A percentile compares a stretch with the other conserved stretches of the same genome.
These are phyloP conservation scores for Boletus speciosus DNA, from an alignment of 768 basidiomycete genomes.

Conservation along the genomic window DNA sequence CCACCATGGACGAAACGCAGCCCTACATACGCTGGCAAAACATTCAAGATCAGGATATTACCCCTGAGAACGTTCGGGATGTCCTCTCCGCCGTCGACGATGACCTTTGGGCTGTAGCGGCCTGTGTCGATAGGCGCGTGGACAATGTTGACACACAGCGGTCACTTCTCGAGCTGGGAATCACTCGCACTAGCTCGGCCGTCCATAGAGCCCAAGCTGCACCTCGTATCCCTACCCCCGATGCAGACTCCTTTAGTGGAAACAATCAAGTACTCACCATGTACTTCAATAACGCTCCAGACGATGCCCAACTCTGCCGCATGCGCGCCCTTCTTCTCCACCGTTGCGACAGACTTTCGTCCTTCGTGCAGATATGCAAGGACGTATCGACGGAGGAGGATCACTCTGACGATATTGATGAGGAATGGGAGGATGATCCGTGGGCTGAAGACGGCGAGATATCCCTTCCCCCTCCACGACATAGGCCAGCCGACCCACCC, in stretches of 20 bases:
- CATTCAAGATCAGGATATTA: conserved; percentile 57
- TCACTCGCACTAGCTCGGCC: conserved; percentile 53
- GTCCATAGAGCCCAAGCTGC: conserved; percentile 44
- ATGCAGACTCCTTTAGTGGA: conserved; percentile 15
- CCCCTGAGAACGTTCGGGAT: conserved; percentile 43
- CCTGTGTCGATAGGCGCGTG: conserved; percentile 66
- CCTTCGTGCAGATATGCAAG: conserved; percentile 62
- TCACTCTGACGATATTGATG: conserved; percentile 34
- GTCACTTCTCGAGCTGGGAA: conserved; percentile 58
- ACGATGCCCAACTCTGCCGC: conserved; percentile 61
- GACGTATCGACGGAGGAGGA: conserved; percentile 31
- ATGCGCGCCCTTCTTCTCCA: conserved; percentile 67
- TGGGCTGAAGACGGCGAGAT: conserved; percentile 55
- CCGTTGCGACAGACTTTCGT: conserved; percentile 66
- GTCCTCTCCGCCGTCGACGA: conserved; percentile 52
- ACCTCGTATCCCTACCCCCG: conserved; percentile 24
- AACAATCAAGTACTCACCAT: conserved; percentile 34
- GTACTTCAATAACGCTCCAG: conserved; percentile 55
- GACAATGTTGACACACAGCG: conserved; percentile 53
- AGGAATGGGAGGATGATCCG: conserved; percentile 54
- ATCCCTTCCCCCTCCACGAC: conserved; percentile 18
- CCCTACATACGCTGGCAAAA: conserved; percentile 52
- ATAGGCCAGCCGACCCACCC: conserved; percentile 33
- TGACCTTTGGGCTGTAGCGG: conserved; percentile 77
- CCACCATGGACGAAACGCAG: conserved; percentile 37